Evolutionary conservation across 179 eudicot genomes (phyloP).

Genomic region (Monotropa hypopitys): DNA sequence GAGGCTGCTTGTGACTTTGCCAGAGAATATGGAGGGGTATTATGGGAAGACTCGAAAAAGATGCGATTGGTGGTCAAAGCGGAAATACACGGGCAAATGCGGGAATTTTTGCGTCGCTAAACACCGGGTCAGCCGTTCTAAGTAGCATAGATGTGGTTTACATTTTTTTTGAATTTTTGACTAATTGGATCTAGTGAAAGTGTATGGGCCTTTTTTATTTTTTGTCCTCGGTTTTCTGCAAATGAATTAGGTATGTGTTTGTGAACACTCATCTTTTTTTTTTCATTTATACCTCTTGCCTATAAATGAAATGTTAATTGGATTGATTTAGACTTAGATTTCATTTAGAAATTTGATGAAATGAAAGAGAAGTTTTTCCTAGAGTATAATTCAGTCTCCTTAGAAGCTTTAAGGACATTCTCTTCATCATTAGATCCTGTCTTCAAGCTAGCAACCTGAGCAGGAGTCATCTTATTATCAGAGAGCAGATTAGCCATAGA

Average conservation of each 20-base stretch:
- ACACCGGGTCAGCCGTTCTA: no score
- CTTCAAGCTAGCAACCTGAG: no score
- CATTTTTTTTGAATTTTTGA: neutral
- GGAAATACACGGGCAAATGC: conserved; percentile 52
- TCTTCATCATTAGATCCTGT: no score
- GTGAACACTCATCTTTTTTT: neutral
- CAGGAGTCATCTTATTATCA: no score
- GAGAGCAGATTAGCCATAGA: no score
- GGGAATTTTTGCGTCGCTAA: conserved; percentile 54
- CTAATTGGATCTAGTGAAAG: neutral
- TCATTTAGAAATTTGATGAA: no score
- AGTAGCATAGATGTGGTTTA: neutral
- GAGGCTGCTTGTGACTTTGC: conserved; percentile 87
- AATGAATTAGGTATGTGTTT: neutral
- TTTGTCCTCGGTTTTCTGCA: neutral
- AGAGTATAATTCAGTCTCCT: no score
- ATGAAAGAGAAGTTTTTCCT: no score
- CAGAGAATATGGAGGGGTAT: conserved; percentile 53
- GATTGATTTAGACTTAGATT: no score
- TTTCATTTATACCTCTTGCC: no score
- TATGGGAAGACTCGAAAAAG: conserved; percentile 70
- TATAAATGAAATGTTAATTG: no score
- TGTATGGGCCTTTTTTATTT: neutral
- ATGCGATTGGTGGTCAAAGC: conserved; percentile 63
- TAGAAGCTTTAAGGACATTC: no score